Evolutionary conservation across 371 early-diverging fungal species (phyloP), one percentile per base, ranked within the genome.

Genomic region (Mucor lusitanicus): DNA sequence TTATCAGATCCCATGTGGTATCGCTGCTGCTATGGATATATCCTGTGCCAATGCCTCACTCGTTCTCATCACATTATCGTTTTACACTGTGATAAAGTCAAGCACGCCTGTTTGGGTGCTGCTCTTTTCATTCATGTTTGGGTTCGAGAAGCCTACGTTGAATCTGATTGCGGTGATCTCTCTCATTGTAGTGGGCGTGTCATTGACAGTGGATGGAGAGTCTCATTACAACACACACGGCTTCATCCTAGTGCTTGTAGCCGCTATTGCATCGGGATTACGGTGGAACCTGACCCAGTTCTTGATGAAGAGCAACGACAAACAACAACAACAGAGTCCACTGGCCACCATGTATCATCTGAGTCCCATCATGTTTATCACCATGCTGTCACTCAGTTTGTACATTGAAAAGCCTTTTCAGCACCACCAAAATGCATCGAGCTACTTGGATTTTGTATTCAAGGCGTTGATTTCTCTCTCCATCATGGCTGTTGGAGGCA

Each of bases 31-130:
- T 19, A 65, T 96, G 37, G 97, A 97, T 64, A 94, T 97, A 69
- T 92, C 95, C 17, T 87, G 95, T 75, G 90, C 94, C 40, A 96
- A 96, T 77, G 85, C 92, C 4, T 90, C 92, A 23, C 83, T 97
- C 33, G 88, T 90, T 74, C 83, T 82, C 42, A 92, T 97, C 42
- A 91, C 95, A 0, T 86, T 97, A 32, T 89, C 95, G 3, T 96
- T 97, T 69, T 96, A 96, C 80, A 97, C 97, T n/a, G 94, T 96
- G 94, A 86, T 97, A 71, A 98, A 98, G 74, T 93, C 94, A 32
- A 90, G 91, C 27, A 87, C 91, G 11, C 94, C 95, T 11, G 90
- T 94, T 13, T 97, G 93, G 85, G 94, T 95, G 9, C 81, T 98
- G 19, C 32, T 94, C 15, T 97, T 97, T 76, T 93, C 97, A 8